Evolutionary conservation across 2,329 filamentous ascomycete genomes (phyloP).

Genomic region (Didymella segeticola): DNA sequence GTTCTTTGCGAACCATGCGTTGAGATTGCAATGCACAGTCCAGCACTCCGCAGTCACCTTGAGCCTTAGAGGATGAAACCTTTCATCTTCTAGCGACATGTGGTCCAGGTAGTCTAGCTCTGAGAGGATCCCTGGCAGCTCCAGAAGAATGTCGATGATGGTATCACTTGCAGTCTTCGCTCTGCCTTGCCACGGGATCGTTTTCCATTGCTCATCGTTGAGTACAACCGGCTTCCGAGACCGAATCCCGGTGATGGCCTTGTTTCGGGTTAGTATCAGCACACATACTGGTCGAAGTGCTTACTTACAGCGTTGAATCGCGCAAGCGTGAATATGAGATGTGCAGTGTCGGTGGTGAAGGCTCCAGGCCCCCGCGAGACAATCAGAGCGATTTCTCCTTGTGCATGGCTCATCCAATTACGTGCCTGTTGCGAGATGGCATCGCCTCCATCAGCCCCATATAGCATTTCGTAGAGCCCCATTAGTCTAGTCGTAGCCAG

Average conservation of each 20-base stretch:
- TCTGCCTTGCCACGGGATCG: constrained; percentile 42
- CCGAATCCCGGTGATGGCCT: constrained; percentile 46
- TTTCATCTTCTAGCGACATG: neutral
- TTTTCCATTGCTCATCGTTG: constrained; percentile 44
- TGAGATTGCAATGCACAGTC: constrained; percentile 28
- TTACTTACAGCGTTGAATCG: constrained; percentile 18
- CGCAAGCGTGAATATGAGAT: constrained; percentile 32
- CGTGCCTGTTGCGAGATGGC: constrained; percentile 24
- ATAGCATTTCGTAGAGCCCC: constrained; percentile 29
- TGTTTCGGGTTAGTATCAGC: neutral
- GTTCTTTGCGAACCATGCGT: constrained; percentile 25
- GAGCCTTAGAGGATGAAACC: constrained; percentile 12
- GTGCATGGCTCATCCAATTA: constrained; percentile 39
- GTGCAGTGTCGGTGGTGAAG: constrained; percentile 24
- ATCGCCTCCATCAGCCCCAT: constrained; percentile 31
- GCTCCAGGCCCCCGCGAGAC: constrained; percentile 27
- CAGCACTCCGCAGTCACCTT: constrained; percentile 24
- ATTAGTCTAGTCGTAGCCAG: constrained; percentile 32
- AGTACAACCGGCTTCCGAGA: constrained; percentile 38
- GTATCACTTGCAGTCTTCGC: constrained; percentile 44
- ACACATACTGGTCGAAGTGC: neutral
- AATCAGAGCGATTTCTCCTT: constrained; percentile 36
- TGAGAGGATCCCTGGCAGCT: constrained; percentile 42
- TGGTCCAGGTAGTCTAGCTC: constrained; percentile 32
- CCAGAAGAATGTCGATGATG: constrained; percentile 43